Conservation (phyloP, 495 filamentous ascomycete genomes). For the Podospora pseudoanserina region DNA sequence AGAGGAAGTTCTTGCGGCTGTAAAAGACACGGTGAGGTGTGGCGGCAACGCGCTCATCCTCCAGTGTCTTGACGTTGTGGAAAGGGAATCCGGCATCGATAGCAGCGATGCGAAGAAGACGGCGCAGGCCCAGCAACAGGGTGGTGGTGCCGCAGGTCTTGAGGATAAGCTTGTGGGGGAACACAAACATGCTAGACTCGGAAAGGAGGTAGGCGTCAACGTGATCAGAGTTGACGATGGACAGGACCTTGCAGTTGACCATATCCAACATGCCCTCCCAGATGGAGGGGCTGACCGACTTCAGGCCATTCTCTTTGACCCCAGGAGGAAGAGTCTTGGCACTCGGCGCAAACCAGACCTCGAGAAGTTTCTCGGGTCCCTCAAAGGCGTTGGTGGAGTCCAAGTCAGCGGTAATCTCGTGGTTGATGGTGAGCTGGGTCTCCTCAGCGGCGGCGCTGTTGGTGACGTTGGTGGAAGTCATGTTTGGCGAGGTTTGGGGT, state of each 20-base stretch:
- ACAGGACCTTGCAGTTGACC: constrained; percentile 98
- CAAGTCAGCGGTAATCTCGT: constrained; percentile 87
- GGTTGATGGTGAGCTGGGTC: constrained; percentile 91
- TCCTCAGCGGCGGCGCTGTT: constrained; percentile 75
- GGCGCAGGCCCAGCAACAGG: constrained; percentile 78
- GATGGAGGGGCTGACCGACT: constrained; percentile 73
- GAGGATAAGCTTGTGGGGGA: constrained; percentile 95
- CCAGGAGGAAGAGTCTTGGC: constrained; percentile 66
- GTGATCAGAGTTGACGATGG: constrained; percentile 88
- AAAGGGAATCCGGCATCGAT: constrained; percentile 80
- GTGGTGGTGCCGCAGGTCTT: constrained; percentile 99
- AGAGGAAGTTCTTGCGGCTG: constrained; percentile 96
- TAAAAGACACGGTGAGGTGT: constrained; percentile 97
- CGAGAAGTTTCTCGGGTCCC: constrained; percentile 96
- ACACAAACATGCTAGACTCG: constrained; percentile 99
- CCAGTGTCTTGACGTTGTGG: constrained; percentile 43
- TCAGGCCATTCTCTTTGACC: constrained; percentile 72
- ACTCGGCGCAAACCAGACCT: constrained; percentile 95
- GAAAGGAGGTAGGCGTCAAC: constrained; percentile 97
- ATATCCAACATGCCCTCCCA: constrained; percentile 98
- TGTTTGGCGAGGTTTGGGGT: constrained; percentile 50
- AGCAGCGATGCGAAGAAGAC: constrained; percentile 87
- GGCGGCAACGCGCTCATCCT: constrained; percentile 65
- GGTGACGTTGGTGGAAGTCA: constrained; percentile 79
- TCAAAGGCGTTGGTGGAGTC: constrained; percentile 98